phyloP scores from a whole-genome alignment of 1,284 basidiomycete genomes.

The Trichosporon coremiiforme region DNA sequence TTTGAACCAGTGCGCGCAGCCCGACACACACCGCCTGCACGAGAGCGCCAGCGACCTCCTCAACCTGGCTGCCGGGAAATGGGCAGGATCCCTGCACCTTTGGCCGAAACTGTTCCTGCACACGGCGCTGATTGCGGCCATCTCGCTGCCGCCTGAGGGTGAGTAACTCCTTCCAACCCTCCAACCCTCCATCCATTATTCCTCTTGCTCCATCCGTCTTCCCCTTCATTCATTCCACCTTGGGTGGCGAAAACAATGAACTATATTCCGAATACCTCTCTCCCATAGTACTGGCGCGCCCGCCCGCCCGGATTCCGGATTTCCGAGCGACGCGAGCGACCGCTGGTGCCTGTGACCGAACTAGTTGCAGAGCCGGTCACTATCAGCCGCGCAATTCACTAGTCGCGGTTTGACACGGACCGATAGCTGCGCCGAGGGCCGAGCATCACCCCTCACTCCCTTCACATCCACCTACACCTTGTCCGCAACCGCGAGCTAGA shows the following conservation, averaged over 20 bases:
- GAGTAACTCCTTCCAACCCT: neutral
- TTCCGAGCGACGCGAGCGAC: neutral
- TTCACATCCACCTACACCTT: no score
- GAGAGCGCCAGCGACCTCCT: slow-evolving; percentile 27
- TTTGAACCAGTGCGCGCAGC: slow-evolving; percentile 23
- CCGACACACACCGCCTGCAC: slow-evolving; percentile 20
- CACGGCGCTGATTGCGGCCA: slow-evolving; percentile 26
- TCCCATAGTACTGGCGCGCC: no score
- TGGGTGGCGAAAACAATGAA: no score
- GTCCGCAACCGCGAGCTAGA: no score
- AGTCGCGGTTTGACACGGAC: neutral
- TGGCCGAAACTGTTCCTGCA: slow-evolving; percentile 35
- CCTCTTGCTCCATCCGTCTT: no score
- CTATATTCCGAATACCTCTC: no score
- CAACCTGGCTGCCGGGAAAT: slow-evolving; percentile 25
- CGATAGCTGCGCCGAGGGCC: neutral
- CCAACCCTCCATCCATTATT: no score
- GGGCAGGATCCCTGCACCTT: slow-evolving; percentile 28
- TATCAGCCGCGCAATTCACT: no score
- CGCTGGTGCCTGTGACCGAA: neutral
- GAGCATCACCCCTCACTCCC: no score
- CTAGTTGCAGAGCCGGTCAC: no score
- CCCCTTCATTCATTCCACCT: no score
- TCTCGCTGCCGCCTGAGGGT: slow-evolving; percentile 26
- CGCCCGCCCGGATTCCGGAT: neutral